Conservation (phyloP, 345 rosid genomes). For the Brassica cretica region DNA sequence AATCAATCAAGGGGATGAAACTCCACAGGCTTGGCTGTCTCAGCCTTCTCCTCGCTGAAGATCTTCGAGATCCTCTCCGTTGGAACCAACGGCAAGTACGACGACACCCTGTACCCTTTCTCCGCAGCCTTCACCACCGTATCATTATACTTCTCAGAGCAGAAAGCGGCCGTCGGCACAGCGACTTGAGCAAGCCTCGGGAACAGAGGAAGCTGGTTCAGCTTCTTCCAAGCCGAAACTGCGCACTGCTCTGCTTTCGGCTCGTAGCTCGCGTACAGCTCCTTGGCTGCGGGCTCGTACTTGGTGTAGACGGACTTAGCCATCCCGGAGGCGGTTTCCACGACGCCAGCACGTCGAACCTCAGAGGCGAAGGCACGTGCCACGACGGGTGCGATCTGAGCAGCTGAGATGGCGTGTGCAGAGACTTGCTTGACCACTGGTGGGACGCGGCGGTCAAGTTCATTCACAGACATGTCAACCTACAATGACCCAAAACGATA, state of each 20-base stretch:
- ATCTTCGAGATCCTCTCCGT: slow-evolving; percentile 77
- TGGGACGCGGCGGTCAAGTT: slow-evolving; percentile 69
- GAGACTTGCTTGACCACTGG: slow-evolving; percentile 77
- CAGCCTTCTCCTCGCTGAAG: slow-evolving; percentile 45
- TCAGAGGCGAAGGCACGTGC: slow-evolving; percentile 68
- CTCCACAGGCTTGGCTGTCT: slow-evolving; percentile 39
- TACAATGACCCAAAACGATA: too few relatives aligned
- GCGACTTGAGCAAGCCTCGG: slow-evolving; percentile 72
- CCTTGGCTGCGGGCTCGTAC: slow-evolving; percentile 85
- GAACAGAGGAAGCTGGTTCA: slow-evolving; percentile 77
- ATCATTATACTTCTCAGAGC: slow-evolving; percentile 78
- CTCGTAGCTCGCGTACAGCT: slow-evolving; percentile 67
- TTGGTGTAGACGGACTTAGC: slow-evolving; percentile 68
- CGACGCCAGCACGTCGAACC: slow-evolving; percentile 64
- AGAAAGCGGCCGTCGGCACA: slow-evolving; percentile 77
- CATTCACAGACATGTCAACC: slow-evolving; percentile 73
- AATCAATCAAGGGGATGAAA: slow-evolving; percentile 40
- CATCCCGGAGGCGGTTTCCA: slow-evolving; percentile 64
- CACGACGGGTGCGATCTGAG: slow-evolving; percentile 67
- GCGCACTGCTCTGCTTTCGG: slow-evolving; percentile 85
- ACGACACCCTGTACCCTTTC: slow-evolving; percentile 77
- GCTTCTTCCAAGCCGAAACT: slow-evolving; percentile 74
- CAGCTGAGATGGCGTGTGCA: slow-evolving; percentile 64
- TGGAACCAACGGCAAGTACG: slow-evolving; percentile 83
- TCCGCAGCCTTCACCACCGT: slow-evolving; percentile 66